A percentile compares a stretch with the other conserved stretches of the same genome.
Conservation (phyloP, 2,329 filamentous ascomycete genomes). For the Echinosphaeria canescens region DNA sequence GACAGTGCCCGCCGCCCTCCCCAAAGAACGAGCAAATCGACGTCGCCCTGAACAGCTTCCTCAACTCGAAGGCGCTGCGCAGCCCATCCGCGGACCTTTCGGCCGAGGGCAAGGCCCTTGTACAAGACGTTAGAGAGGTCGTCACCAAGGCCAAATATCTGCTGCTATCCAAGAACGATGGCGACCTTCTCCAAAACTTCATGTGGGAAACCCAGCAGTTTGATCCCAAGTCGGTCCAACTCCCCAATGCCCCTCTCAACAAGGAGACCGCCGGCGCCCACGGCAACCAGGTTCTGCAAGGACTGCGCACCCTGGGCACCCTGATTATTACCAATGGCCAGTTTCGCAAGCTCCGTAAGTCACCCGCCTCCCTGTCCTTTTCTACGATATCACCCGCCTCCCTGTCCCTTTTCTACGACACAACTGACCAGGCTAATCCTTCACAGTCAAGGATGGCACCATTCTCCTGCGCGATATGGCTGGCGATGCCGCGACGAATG, state of each 20-base stretch:
- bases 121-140: slow-evolving; percentile 57
- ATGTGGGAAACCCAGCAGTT: slow-evolving; percentile 82
- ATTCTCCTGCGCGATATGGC: slow-evolving; percentile 77
- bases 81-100: slow-evolving; percentile 62
- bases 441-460: slow-evolving; percentile 49
- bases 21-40: slow-evolving; percentile 83
- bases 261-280: slow-evolving; percentile 68
- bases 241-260: slow-evolving; percentile 44
- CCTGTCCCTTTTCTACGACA: slow-evolving; percentile 2
- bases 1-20: slow-evolving; percentile 1
- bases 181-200: slow-evolving; percentile 88
- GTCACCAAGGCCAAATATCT: slow-evolving; percentile 71
- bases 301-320: slow-evolving; percentile 70
- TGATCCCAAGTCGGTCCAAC: slow-evolving; percentile 34
- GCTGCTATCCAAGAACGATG: slow-evolving; percentile 82
- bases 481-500: slow-evolving; percentile 68
- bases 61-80: slow-evolving; percentile 47
- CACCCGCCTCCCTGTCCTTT: no score
- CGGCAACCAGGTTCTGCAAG: slow-evolving; percentile 63
- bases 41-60: slow-evolving; percentile 74
- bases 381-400: no score
- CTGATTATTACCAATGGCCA: slow-evolving; percentile 90
- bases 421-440: not conserved
- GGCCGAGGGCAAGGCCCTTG: slow-evolving; percentile 56
- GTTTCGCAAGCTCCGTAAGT: slow-evolving; percentile 72